Percentiles rank a stretch among this genome's conserved stretches.
Evolutionary conservation across 176 grass and related monocot species (phyloP).

Genomic region (Juncus effusus): DNA sequence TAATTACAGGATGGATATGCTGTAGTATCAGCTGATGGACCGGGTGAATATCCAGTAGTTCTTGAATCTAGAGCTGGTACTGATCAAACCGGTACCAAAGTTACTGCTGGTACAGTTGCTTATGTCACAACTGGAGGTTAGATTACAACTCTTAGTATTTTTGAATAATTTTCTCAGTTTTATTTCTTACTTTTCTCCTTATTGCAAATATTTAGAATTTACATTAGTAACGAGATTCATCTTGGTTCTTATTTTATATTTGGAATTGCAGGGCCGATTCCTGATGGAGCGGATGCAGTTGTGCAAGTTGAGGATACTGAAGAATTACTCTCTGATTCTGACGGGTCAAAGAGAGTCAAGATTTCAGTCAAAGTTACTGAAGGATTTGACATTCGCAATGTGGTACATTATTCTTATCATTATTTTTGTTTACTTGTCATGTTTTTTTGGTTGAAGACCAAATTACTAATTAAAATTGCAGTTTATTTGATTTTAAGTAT

Average conservation of each 20-base stretch:
- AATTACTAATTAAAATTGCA: too few relatives aligned
- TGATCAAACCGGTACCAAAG: slow-evolving; percentile 45
- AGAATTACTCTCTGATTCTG: slow-evolving; percentile 17
- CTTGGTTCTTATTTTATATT: not conserved
- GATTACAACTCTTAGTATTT: slow-evolving; percentile 11
- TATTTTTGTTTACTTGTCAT: not conserved
- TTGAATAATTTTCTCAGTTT: too few relatives aligned
- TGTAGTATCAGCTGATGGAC: slow-evolving; percentile 73
- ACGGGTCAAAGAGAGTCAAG: slow-evolving; percentile 57
- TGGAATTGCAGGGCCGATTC: slow-evolving; percentile 53
- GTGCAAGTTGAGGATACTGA: slow-evolving; percentile 93
- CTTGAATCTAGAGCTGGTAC: slow-evolving; percentile 81
- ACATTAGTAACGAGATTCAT: not conserved
- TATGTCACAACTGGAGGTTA: slow-evolving; percentile 91
- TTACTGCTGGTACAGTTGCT: slow-evolving; percentile 48
- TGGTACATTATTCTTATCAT: slow-evolving; percentile 39
- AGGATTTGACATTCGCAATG: slow-evolving; percentile 58
- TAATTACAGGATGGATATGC: slow-evolving; percentile 72
- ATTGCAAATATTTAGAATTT: too few relatives aligned
- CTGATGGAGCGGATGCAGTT: slow-evolving; percentile 77
- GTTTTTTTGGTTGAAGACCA: not conserved
- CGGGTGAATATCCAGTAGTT: slow-evolving; percentile 72
- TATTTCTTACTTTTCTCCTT: too few relatives aligned
- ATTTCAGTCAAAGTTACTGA: slow-evolving; percentile 40
- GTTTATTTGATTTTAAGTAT: slow-evolving; percentile 10